A percentile compares a stretch with the other conserved stretches of the same genome.
Conservation (phyloP, 2,329 filamentous ascomycete species). For the Hyphodiscus sp. region DNA sequence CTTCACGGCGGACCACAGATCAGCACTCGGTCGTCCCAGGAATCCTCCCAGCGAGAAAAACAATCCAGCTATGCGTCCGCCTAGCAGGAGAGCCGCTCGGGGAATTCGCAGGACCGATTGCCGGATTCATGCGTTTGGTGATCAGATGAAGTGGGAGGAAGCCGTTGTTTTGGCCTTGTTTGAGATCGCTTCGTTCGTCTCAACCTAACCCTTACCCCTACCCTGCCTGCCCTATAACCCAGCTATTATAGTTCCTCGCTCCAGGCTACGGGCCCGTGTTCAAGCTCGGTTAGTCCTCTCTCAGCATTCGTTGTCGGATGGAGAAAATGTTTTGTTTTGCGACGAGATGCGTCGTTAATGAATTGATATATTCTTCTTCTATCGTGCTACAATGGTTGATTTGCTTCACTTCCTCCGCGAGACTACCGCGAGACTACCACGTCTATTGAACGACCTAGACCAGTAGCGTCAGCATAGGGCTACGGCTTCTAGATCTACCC, state of each 20-base stretch:
- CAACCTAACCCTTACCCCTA: conserved; percentile 9
- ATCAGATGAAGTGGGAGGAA: conserved; percentile 8
- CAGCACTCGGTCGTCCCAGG: not conserved
- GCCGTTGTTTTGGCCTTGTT: conserved; percentile 19
- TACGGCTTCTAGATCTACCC: conserved; percentile 16
- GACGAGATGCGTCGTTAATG: conserved; percentile 2
- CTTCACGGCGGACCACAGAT: not conserved
- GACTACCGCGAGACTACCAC: not conserved
- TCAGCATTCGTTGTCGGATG: not conserved
- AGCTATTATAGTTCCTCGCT: not conserved
- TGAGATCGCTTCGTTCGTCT: conserved; percentile 16
- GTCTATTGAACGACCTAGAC: conserved; percentile 27
- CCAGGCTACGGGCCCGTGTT: not conserved
- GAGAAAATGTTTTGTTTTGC: conserved; percentile 10
- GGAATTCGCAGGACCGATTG: not conserved
- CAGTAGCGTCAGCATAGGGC: conserved; percentile 21
- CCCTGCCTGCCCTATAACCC: conserved; percentile 7
- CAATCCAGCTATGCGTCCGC: too few relatives aligned
- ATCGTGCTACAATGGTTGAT: conserved; percentile 20
- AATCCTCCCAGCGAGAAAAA: too few relatives aligned
- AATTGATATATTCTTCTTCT: conserved; percentile 14
- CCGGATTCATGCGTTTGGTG: conserved; percentile 4
- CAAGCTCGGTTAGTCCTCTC: not conserved
- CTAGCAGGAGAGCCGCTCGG: too few relatives aligned
- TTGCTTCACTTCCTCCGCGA: conserved; percentile 1